Conservation (phyloP, 768 basidiomycete genomes). For the Cyclocybe aegerita region DNA sequence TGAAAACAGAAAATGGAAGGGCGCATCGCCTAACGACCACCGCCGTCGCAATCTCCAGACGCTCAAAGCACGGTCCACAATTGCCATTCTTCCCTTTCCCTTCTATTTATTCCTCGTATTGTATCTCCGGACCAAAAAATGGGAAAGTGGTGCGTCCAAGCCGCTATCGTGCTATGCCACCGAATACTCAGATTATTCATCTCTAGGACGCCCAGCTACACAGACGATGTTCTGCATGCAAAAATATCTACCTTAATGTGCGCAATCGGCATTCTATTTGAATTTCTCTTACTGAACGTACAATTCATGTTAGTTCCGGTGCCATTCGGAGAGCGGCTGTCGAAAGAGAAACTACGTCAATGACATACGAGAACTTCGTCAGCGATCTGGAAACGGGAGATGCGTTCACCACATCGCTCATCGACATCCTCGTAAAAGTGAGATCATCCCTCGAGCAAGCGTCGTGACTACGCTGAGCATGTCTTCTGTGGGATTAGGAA, state of each 20-base stretch:
- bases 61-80: constrained; percentile 7
- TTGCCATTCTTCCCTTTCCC: constrained; percentile 5
- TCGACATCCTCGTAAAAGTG: constrained; percentile 81
- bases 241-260: constrained; percentile 83
- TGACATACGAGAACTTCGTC: constrained; percentile 75
- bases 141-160: constrained; percentile 65
- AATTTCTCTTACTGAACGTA: not conserved
- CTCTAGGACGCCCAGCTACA: constrained; percentile 68
- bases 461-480: not conserved
- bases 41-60: constrained; percentile 5
- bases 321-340: constrained; percentile 68
- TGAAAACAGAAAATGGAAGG: constrained; percentile 8
- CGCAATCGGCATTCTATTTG: constrained; percentile 24
- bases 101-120: constrained; percentile 21
- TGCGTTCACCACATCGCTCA: constrained; percentile 72
- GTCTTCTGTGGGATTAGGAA: constrained; percentile 46
- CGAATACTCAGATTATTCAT: constrained; percentile 2
- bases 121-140: constrained; percentile 36
- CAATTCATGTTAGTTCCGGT: constrained; percentile 49
- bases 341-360: constrained; percentile 61
- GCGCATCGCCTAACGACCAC: constrained; percentile 12
- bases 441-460: constrained; percentile 17
- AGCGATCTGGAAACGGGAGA: constrained; percentile 78
- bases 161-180: not conserved
- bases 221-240: constrained; percentile 69